These are phyloP conservation scores for Arabidopsis hybrid DNA, from an alignment of 441 rosid genomes.

Conservation along the genomic window DNA sequence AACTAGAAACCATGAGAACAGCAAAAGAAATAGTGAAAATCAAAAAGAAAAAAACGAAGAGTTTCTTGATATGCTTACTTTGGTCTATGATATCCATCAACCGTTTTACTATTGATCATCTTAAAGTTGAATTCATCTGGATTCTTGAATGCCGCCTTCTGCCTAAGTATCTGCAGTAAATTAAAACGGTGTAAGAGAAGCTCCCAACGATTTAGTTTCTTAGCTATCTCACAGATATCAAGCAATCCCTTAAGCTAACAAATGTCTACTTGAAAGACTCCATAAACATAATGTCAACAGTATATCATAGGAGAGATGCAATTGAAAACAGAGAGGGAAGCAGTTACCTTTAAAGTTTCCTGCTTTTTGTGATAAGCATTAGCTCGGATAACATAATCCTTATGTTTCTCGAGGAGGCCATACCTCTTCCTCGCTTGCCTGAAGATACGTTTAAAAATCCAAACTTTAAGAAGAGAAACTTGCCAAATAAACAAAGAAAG, in stretches of 20 bases:
- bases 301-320: neutral
- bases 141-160: slow-evolving; percentile 87
- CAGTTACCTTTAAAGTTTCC: slow-evolving; percentile 58
- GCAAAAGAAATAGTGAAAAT: slow-evolving; percentile 12
- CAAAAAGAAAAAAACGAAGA: neutral
- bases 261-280: slow-evolving; percentile 1
- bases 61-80: slow-evolving; percentile 56
- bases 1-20: slow-evolving; percentile 16
- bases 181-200: slow-evolving; percentile 1
- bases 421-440: slow-evolving; percentile 79
- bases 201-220: neutral
- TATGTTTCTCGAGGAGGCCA: slow-evolving; percentile 91
- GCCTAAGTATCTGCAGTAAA: slow-evolving; percentile 67
- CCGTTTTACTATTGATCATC: slow-evolving; percentile 75
- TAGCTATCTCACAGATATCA: neutral
- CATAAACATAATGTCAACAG: neutral
- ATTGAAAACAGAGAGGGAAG: neutral
- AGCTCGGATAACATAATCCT: slow-evolving; percentile 89
- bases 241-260: neutral
- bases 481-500: neutral
- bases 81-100: slow-evolving; percentile 63
- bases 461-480: neutral
- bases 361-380: slow-evolving; percentile 78
- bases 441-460: slow-evolving; percentile 4
- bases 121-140: slow-evolving; percentile 89